Percentiles rank a stretch among this genome's conserved stretches.
These are phyloP conservation scores for Plasmodium knowlesi DNA, from an alignment of 169 alveolate species.

Conservation along the genomic window DNA sequence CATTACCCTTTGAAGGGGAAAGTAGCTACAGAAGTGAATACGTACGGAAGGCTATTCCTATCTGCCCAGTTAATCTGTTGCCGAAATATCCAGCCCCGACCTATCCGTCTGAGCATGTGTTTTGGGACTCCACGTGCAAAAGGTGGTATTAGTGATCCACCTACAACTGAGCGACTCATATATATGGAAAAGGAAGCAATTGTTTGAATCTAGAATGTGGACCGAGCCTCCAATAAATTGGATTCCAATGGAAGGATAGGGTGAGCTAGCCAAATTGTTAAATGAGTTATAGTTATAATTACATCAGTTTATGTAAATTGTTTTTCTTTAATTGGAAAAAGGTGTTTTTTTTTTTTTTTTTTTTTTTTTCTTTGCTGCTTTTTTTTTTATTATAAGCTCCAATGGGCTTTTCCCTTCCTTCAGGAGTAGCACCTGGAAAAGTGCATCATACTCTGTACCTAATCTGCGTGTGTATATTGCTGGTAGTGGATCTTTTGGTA, in stretches of 20 bases:
- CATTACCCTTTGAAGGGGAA: constrained; percentile 81
- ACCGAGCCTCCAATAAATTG: neutral
- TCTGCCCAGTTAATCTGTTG: constrained; percentile 61
- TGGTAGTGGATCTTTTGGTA: neutral
- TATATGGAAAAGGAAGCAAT: neutral
- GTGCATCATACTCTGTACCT: neutral
- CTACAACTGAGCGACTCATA: neutral
- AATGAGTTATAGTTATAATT: neutral
- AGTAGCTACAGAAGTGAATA: constrained; percentile 77
- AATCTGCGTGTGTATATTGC: neutral
- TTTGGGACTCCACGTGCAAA: constrained; percentile 40
- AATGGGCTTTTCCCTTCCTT: neutral
- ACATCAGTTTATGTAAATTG: neutral
- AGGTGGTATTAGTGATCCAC: constrained; percentile 34
- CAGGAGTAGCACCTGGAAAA: neutral
- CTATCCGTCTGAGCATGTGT: constrained; percentile 66
- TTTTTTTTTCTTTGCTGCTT: neutral
- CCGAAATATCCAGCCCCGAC: constrained; percentile 74
- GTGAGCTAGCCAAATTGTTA: neutral
- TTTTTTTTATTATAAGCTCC: neutral
- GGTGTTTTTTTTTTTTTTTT: neutral
- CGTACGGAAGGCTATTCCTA: constrained; percentile 77
- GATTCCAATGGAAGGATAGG: neutral
- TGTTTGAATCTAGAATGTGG: neutral
- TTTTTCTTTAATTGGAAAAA: constrained; percentile 20